phyloP scores from a whole-genome alignment of 1,284 basidiomycete species.

The Leccinum pachyderme region DNA sequence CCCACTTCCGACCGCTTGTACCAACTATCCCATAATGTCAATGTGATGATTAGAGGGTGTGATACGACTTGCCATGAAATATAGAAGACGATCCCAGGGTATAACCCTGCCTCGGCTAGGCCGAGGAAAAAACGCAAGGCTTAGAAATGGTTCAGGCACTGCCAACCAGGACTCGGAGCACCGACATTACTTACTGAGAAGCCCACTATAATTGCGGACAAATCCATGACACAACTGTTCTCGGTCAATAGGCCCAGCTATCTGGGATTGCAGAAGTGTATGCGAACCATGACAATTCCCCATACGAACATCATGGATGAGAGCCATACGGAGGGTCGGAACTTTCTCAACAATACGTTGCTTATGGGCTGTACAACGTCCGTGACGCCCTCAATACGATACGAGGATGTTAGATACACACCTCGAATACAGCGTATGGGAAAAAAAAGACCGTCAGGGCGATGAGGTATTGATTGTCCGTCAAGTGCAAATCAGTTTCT shows the following conservation, averaged over 20 bases:
- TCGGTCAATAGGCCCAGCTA: not conserved
- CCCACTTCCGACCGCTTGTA: slow-evolving; percentile 63
- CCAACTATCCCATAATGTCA: slow-evolving; percentile 39
- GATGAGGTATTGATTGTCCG: slow-evolving; percentile 52
- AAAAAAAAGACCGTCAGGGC: slow-evolving; percentile 60
- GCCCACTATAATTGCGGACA: slow-evolving; percentile 47
- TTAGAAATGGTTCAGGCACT: slow-evolving; percentile 19
- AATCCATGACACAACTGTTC: slow-evolving; percentile 52
- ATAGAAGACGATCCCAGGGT: slow-evolving; percentile 57
- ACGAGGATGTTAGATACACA: slow-evolving; percentile 18
- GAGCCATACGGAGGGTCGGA: slow-evolving; percentile 61
- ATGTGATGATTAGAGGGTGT: not conserved
- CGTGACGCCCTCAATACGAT: not conserved
- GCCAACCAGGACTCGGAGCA: not conserved
- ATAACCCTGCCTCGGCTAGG: slow-evolving; percentile 47
- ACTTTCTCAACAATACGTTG: slow-evolving; percentile 53
- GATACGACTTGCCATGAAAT: slow-evolving; percentile 44
- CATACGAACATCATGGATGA: slow-evolving; percentile 53
- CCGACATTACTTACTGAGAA: slow-evolving; percentile 40
- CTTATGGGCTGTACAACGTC: slow-evolving; percentile 43
- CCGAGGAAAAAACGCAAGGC: slow-evolving; percentile 53
- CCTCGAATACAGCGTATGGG: slow-evolving; percentile 55
- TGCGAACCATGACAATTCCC: slow-evolving; percentile 56
- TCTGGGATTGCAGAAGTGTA: not conserved
- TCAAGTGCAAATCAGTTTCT: slow-evolving; percentile 45